phyloP scores from a whole-genome alignment of 2,329 filamentous ascomycete genomes.

The Colletotrichum lindemuthianum region DNA sequence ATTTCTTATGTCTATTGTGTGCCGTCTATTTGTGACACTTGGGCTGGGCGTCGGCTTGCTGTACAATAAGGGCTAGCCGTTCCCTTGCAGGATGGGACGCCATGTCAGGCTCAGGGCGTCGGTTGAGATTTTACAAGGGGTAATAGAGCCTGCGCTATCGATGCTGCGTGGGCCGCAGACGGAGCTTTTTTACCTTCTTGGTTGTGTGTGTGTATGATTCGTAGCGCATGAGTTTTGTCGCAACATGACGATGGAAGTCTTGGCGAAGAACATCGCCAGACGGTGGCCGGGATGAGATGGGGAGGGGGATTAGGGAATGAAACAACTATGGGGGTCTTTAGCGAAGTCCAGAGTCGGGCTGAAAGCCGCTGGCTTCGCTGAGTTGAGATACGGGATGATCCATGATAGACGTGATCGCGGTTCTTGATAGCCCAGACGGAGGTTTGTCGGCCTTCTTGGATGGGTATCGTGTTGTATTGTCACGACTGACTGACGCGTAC shows the following conservation, averaged over 20 bases:
- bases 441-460: too few species aligned
- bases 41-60: slow-evolving; percentile 9
- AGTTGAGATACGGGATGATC: too few species aligned
- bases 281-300: not conserved
- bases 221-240: too few species aligned
- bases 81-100: not conserved
- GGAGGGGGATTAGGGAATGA: too few species aligned
- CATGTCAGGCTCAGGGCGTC: not conserved
- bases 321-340: slow-evolving; percentile 8
- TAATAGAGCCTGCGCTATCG: not conserved
- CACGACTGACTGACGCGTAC: too few species aligned
- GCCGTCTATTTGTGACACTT: not conserved
- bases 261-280: not conserved
- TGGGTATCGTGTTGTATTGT: too few species aligned
- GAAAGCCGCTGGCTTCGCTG: too few species aligned
- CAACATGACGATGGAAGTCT: not conserved
- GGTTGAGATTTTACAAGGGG: not conserved
- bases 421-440: too few species aligned
- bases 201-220: too few species aligned
- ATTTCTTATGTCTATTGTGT: not conserved
- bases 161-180: not conserved
- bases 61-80: slow-evolving; percentile 9
- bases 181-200: not conserved
- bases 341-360: not conserved
- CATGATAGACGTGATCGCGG: too few species aligned